Conservation (phyloP, 2,329 filamentous ascomycete genomes). For the Fusarium sp. region DNA sequence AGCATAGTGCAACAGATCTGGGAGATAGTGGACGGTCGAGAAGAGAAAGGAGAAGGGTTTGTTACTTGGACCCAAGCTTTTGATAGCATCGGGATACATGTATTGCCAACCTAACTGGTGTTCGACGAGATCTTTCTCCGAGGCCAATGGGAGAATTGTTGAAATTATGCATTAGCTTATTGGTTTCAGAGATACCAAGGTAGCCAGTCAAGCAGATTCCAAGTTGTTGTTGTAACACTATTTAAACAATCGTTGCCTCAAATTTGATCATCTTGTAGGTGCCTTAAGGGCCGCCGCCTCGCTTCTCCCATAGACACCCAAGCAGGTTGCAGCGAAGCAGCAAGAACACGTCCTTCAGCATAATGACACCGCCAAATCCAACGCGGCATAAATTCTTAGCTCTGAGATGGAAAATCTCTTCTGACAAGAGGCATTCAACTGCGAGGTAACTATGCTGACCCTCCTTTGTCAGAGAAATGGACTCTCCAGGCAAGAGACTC, state of each 20-base stretch:
- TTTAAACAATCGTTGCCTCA: neutral
- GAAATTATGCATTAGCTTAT: neutral
- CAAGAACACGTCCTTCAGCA: neutral
- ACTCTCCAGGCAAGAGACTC: neutral
- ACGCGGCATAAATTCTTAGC: neutral
- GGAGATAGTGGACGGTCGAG: neutral
- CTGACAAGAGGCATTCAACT: neutral
- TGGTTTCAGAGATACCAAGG: neutral
- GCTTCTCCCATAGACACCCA: neutral
- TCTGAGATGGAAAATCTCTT: neutral
- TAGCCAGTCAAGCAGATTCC: neutral
- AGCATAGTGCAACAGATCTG: constrained; percentile 6
- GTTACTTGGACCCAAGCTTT: neutral
- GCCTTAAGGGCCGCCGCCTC: neutral
- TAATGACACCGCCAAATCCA: neutral
- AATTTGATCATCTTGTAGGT: neutral
- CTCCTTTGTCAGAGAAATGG: neutral
- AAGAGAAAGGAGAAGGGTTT: neutral
- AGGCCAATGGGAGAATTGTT: neutral
- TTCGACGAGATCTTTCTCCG: neutral
- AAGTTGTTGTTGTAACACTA: neutral
- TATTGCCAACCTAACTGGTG: neutral
- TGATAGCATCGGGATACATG: neutral
- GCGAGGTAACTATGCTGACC: neutral
- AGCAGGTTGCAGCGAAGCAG: neutral